Evolutionary conservation across 331 rosid genomes (phyloP), one percentile per base, ranked within the genome.

Genomic region (Pyracantha coccinea): DNA sequence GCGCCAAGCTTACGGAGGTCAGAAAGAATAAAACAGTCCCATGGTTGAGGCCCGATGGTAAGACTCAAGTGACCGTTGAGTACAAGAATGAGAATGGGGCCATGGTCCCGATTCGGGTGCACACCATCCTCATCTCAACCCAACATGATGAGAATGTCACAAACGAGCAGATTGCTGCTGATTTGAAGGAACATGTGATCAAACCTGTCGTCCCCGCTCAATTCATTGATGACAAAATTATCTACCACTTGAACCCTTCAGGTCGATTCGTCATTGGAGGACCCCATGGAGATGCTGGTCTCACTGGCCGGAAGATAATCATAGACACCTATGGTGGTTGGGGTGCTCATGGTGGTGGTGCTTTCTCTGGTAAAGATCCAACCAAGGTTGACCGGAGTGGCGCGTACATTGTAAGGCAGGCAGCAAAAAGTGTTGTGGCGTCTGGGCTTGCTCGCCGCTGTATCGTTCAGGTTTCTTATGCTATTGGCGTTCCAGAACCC

Each of bases 331-430:
- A 90, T 57, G 97, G 97, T 14, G 96, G 97, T 21, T 92, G 97
- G 96, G 97, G 97, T 76, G 97, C 97, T 84, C 97, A 92, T 80
- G 97, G 96, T 75, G 97, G 97, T 69, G 97, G 97, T 81, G 97
- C 97, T 25, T 92, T 92, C 85, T 92, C 96, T 2, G 97, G 97
- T 44, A 92, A 89, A 85, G 97, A 92, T 66, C 96, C 97, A 69
- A 92, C 97, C 76, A 92, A 92, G 86, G 97, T 92, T 16, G 97
- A 92, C 73, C 79, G 96, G 29, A 92, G 97, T 67, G 97, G 93
- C 14, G 96, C 96, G 4, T 92, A 92, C 75, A 88, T 89, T 52
- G 97, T 84, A 32, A 84, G 97, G 81, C 97, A 92, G 82, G 97
- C 96, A n/a, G 97, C 97, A 24, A 92, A 92, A 78, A 92, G 96